A percentile compares a stretch with the other conserved stretches of the same genome.
phyloP scores from a whole-genome alignment of 257 asterid species.

The Solanum lycopersicoides region DNA sequence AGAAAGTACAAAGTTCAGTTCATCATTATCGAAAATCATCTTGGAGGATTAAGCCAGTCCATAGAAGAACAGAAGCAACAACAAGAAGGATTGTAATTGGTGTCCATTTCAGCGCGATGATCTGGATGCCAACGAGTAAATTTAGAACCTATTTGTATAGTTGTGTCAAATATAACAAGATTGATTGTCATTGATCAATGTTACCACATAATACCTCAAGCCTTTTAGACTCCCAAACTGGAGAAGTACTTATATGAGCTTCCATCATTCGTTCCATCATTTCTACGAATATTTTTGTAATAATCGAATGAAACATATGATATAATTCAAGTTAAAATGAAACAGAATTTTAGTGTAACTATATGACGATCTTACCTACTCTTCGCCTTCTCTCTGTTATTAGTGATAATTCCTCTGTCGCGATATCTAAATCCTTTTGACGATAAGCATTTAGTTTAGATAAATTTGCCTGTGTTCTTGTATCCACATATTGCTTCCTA shows the following conservation, averaged over 20 bases:
- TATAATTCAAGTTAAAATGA: background rate
- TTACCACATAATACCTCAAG: constrained; percentile 29
- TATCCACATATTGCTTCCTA: constrained; percentile 41
- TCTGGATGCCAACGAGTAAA: constrained; percentile 5
- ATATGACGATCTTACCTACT: constrained; percentile 15
- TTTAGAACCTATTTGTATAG: background rate
- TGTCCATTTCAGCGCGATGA: constrained; percentile 51
- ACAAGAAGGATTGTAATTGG: constrained; percentile 29
- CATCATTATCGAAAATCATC: constrained; percentile 6
- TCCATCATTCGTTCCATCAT: constrained; percentile 22
- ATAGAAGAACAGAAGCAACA: constrained; percentile 29
- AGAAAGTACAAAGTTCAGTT: background rate
- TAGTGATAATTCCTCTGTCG: constrained; percentile 27
- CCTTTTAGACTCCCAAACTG: constrained; percentile 46
- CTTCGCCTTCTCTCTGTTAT: constrained; percentile 36
- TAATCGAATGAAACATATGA: background rate
- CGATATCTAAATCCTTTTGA: constrained; percentile 14
- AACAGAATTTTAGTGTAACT: background rate
- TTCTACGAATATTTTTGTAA: constrained; percentile 10
- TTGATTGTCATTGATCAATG: background rate
- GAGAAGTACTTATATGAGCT: constrained; percentile 26
- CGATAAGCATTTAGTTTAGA: constrained; percentile 22
- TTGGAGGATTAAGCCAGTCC: constrained; percentile 17
- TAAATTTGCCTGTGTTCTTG: constrained; percentile 51
- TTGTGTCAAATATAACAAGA: background rate